Percentiles rank a stretch among this genome's conserved stretches.
phyloP scores from a whole-genome alignment of 2,329 filamentous ascomycete species.

The Apiospora malaysiana region DNA sequence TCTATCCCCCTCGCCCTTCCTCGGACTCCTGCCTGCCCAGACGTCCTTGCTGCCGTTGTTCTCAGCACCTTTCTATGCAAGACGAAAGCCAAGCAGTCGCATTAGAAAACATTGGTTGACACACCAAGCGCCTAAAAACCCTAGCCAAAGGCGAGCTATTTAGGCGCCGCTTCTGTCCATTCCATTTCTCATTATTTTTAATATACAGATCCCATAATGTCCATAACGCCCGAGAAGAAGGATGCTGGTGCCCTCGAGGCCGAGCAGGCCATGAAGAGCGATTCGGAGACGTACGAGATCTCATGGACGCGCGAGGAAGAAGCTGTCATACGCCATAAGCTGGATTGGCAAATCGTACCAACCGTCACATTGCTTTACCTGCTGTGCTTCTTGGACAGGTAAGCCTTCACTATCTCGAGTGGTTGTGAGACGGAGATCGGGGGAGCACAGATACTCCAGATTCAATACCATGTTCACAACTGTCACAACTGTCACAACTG shows the following conservation, averaged over 20 bases:
- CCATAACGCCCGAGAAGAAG: constrained; percentile 29
- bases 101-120: background rate
- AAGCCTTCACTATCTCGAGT: constrained; percentile 15
- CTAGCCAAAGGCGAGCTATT: background rate
- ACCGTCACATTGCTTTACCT: constrained; percentile 59
- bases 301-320: constrained; percentile 59
- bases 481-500: too few relatives aligned
- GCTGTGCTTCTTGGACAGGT: constrained; percentile 54
- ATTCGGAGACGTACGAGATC: constrained; percentile 29
- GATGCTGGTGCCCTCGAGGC: constrained; percentile 31
- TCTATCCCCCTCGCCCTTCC: background rate
- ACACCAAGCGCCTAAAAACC: background rate
- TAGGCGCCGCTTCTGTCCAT: background rate
- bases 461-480: background rate
- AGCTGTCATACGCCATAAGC: constrained; percentile 52
- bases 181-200: too few relatives aligned
- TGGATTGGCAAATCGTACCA: constrained; percentile 59
- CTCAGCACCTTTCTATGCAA: background rate
- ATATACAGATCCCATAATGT: background rate
- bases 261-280: constrained; percentile 34
- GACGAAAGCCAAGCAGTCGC: background rate
- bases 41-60: background rate
- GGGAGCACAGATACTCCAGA: background rate
- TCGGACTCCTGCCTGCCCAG: background rate
- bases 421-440: background rate